Conservation (phyloP, 345 rosid species). For the rapeseed (Brassica napus) region DNA sequence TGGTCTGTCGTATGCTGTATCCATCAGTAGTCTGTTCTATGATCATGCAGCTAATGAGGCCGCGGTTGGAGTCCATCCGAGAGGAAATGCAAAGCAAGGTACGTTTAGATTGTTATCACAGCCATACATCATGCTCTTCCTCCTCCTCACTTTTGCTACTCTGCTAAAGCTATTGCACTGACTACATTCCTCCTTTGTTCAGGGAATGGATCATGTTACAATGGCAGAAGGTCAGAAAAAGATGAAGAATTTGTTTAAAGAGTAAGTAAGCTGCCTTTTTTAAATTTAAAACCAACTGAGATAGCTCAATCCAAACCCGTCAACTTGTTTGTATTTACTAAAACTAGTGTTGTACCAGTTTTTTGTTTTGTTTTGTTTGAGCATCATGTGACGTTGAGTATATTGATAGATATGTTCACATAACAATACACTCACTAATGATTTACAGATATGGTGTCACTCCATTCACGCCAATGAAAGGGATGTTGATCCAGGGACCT, state of each 20-base stretch:
- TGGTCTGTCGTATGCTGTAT: background rate
- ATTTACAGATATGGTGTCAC: slow-evolving; percentile 69
- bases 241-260: slow-evolving; percentile 65
- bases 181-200: slow-evolving; percentile 1
- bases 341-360: too few species aligned
- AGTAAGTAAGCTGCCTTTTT: slow-evolving; percentile 63
- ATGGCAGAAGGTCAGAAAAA: slow-evolving; percentile 58
- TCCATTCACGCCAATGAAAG: slow-evolving; percentile 82
- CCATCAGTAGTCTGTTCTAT: slow-evolving; percentile 31
- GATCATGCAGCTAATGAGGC: slow-evolving; percentile 65
- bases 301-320: too few species aligned
- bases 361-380: too few species aligned
- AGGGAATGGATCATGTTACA: slow-evolving; percentile 56
- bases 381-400: too few species aligned
- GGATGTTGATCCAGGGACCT: slow-evolving; percentile 77
- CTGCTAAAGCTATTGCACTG: background rate
- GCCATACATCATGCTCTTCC: background rate
- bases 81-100: slow-evolving; percentile 61
- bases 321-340: too few species aligned
- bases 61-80: slow-evolving; percentile 63
- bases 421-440: slow-evolving; percentile 17
- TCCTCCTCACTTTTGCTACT: slow-evolving; percentile 1
- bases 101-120: slow-evolving; percentile 9
- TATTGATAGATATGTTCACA: background rate
- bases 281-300: too few species aligned